A percentile compares a stretch with the other conserved stretches of the same genome.
Conservation (phyloP, 2,329 filamentous ascomycete species). For the Sporothrix brasiliensis region DNA sequence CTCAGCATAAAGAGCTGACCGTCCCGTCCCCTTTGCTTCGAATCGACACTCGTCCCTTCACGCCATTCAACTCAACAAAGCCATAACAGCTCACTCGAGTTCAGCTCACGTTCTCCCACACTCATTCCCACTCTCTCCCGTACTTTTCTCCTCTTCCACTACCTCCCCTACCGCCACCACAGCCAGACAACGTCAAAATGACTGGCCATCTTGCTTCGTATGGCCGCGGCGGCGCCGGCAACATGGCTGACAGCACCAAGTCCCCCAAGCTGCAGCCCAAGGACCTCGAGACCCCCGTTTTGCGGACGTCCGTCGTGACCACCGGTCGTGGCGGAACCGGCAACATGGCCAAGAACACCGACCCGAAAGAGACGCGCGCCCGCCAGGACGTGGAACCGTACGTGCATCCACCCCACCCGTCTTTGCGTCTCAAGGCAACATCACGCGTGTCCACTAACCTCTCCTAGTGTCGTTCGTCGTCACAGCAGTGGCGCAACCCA, state of each 20-base stretch:
- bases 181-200: slow-evolving; percentile 41
- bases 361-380: slow-evolving; percentile 72
- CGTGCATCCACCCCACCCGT: slow-evolving; percentile 40
- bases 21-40: neutral
- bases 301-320: slow-evolving; percentile 83
- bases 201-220: slow-evolving; percentile 58
- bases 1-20: slow-evolving; percentile 3
- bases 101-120: neutral
- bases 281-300: slow-evolving; percentile 77
- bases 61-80: neutral
- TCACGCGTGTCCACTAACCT: neutral
- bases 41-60: neutral
- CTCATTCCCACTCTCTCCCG: neutral
- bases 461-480: slow-evolving; percentile 56
- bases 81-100: slow-evolving; percentile 18
- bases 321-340: slow-evolving; percentile 86
- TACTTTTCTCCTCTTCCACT: neutral
- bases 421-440: too few species aligned
- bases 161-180: neutral
- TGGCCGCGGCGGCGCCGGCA: slow-evolving; percentile 78
- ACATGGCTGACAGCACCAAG: slow-evolving; percentile 62
- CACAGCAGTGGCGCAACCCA: slow-evolving; percentile 63
- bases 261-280: slow-evolving; percentile 54
- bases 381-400: slow-evolving; percentile 81
- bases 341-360: slow-evolving; percentile 78